A percentile compares a stretch with the other conserved stretches of the same genome.
These are phyloP conservation scores for Cryptococcus hybrid DNA, from an alignment of 1,284 basidiomycete genomes.

Conservation along the genomic window DNA sequence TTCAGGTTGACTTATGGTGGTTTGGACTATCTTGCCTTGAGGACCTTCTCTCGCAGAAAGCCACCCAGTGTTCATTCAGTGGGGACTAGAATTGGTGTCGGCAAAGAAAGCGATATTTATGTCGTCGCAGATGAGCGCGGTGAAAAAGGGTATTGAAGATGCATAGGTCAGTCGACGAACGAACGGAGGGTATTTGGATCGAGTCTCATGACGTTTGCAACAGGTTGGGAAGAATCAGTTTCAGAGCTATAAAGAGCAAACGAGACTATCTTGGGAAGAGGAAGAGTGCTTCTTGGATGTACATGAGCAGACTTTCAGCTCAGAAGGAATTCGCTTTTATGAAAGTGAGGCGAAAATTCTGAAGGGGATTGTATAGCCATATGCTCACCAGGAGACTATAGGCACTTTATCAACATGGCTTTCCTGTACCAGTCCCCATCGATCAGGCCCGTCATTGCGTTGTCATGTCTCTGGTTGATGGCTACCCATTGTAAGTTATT, in stretches of 20 bases:
- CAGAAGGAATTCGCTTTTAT: slow-evolving; percentile 99
- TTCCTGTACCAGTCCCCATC: slow-evolving; percentile 90
- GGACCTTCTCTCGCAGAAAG: slow-evolving; percentile 86
- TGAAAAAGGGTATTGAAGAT: slow-evolving; percentile 85
- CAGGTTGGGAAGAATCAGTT: slow-evolving; percentile 92
- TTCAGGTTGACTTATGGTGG: slow-evolving; percentile 97
- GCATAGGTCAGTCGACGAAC: slow-evolving; percentile 62
- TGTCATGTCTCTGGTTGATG: slow-evolving; percentile 93
- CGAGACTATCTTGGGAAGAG: slow-evolving; percentile 95
- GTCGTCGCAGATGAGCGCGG: slow-evolving; percentile 82
- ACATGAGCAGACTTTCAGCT: slow-evolving; percentile 93
- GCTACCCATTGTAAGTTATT: slow-evolving; percentile 78
- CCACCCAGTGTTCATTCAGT: slow-evolving; percentile 71
- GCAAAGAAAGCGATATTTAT: slow-evolving; percentile 98
- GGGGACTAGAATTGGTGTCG: slow-evolving; percentile 96
- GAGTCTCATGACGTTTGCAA: slow-evolving; percentile 4
- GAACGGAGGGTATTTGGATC: neutral
- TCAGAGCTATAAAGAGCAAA: slow-evolving; percentile 95
- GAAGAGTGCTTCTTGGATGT: slow-evolving; percentile 98
- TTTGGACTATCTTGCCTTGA: slow-evolving; percentile 92
- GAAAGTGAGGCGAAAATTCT: slow-evolving; percentile 62
- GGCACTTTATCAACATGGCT: slow-evolving; percentile 90
- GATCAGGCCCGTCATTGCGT: slow-evolving; percentile 94
- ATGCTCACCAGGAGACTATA: slow-evolving; percentile 36
- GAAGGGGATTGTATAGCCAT: too few relatives aligned